Base-by-base conservation (phyloP, 2,329 filamentous ascomycete genomes). In the Penicillium crustosum region DNA sequence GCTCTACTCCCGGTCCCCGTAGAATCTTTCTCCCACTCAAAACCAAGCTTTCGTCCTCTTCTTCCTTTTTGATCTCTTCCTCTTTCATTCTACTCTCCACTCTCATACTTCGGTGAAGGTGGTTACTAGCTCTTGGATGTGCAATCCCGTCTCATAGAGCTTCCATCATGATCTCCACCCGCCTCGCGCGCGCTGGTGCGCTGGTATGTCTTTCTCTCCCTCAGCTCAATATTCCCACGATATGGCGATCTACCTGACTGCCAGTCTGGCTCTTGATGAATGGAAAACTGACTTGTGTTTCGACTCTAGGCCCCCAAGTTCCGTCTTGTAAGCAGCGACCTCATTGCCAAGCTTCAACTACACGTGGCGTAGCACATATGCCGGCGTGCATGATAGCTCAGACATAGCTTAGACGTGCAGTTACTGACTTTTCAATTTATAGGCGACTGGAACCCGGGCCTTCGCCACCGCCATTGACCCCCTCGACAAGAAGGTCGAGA, bases 401-500 rank as follows among this genome's bases (percentile, higher is more conserved):
- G 45, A 31, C 17, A 27, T 19, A 27, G 19, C 29, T 42, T 51
- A 58, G 56, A 44, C 58, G 51, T 51, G 49, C 60, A 64, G 53
- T 49, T 58, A 62, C 70, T 73, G 67, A 75, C 68, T 27, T 51
- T 48, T 47, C 33, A n/a, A 33, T 70, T 79, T 80, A 77, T 79
- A 86, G 83, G 78, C 87, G 71, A 80, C 84, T 74, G 76, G 87
- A 71, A 84, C 87, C 69, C 83, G 87, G 70, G 77, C 76, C 77
- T 87, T 97, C 83, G 93, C 93, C 65, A 95, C 93, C 70, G 84
- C 86, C 71, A 91, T 96, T 80, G 87, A 87, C 74, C 86, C 91
- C 70, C 88, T 99, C 68, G 90, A 93, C 82, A 88, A 88, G 82
- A 96, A 97, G 89, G 94, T 99, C 78, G 89, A 89, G 79, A 96